Evolutionary conservation across 768 basidiomycete genomes (phyloP).

Genomic region (Phanerochaete sordida): DNA sequence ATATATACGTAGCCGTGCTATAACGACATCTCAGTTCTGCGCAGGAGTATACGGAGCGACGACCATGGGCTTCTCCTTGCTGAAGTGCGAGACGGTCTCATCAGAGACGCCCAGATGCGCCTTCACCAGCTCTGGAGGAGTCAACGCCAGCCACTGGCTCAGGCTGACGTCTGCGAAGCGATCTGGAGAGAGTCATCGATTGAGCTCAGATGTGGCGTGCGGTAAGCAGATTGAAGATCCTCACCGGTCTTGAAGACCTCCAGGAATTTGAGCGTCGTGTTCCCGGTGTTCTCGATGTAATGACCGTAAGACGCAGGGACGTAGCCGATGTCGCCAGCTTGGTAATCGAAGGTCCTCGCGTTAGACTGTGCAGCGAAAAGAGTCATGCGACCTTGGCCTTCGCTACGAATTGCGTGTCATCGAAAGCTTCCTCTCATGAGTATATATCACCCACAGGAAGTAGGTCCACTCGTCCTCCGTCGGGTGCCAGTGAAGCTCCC

Average conservation of each 20-base stretch:
- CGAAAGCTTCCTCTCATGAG: neutral
- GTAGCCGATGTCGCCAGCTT: slow-evolving; percentile 43
- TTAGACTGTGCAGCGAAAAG: slow-evolving; percentile 33
- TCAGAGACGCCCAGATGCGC: slow-evolving; percentile 21
- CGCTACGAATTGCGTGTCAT: slow-evolving; percentile 18
- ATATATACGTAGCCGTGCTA: neutral
- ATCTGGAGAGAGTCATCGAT: neutral
- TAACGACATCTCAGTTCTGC: neutral
- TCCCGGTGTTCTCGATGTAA: slow-evolving; percentile 62
- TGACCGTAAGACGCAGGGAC: slow-evolving; percentile 56
- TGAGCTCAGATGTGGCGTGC: neutral
- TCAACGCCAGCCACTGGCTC: slow-evolving; percentile 24
- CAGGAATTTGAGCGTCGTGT: slow-evolving; percentile 49
- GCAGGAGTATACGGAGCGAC: neutral
- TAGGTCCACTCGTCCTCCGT: slow-evolving; percentile 40
- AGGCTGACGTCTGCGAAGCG: slow-evolving; percentile 10
- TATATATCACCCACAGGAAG: slow-evolving; percentile 26
- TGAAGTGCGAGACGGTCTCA: slow-evolving; percentile 13
- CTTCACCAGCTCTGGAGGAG: slow-evolving; percentile 23
- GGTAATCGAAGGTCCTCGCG: slow-evolving; percentile 42
- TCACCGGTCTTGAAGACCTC: slow-evolving; percentile 55
- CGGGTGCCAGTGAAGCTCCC: slow-evolving; percentile 56
- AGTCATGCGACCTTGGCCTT: slow-evolving; percentile 36
- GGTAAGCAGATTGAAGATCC: neutral
- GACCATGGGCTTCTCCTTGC: slow-evolving; percentile 14